phyloP scores from a whole-genome alignment of 2,329 filamentous ascomycete genomes.

The Penicillium digitatum region DNA sequence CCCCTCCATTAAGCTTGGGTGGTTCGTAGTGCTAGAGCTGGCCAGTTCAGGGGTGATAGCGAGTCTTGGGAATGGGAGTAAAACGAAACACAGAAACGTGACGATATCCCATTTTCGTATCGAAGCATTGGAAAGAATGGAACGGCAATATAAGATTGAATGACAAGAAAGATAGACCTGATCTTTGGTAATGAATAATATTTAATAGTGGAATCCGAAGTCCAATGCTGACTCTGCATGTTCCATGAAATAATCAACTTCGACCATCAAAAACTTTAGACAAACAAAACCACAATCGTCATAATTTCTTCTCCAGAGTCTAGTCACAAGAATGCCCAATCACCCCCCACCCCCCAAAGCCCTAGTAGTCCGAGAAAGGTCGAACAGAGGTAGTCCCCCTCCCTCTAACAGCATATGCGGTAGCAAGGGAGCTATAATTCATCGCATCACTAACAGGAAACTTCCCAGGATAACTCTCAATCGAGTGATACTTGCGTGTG shows the following conservation, averaged over 20 bases:
- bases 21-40: too few species aligned
- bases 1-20: not conserved
- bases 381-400: conserved; percentile 26
- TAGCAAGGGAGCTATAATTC: conserved; percentile 27
- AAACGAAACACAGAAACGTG: too few species aligned
- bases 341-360: too few species aligned
- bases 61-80: too few species aligned
- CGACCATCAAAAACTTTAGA: not conserved
- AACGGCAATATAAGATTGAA: not conserved
- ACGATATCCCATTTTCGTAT: too few species aligned
- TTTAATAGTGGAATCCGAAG: not conserved
- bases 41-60: too few species aligned
- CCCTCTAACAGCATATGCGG: conserved; percentile 23
- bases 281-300: not conserved
- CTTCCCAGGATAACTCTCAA: conserved; percentile 32
- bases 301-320: not conserved
- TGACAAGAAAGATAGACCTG: not conserved
- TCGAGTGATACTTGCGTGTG: conserved; percentile 17
- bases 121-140: not conserved
- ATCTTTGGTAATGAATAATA: not conserved
- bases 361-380: conserved; percentile 31
- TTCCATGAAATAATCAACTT: not conserved
- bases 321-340: too few species aligned
- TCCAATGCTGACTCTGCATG: not conserved
- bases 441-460: conserved; percentile 33